phyloP scores from a whole-genome alignment of 345 rosid species.

The Gossypium longicalyx region DNA sequence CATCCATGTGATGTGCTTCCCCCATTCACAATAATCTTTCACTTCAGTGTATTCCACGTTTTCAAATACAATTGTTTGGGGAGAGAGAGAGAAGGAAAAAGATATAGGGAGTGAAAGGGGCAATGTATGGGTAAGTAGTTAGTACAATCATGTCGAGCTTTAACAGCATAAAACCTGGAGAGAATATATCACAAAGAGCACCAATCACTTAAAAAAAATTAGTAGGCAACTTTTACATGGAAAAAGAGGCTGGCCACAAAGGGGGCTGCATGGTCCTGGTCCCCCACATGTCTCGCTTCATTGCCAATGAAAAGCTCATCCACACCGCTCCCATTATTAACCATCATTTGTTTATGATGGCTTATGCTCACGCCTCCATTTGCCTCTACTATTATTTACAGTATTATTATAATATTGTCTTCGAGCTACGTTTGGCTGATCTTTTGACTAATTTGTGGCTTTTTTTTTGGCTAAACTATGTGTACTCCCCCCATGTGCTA shows the following conservation, averaged over 20 bases:
- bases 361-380: conserved; percentile 43
- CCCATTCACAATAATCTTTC: not conserved
- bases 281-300: conserved; percentile 13
- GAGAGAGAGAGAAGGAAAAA: not conserved
- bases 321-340: conserved; percentile 21
- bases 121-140: conserved; percentile 9
- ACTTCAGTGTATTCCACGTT: not conserved
- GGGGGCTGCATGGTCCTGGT: conserved; percentile 21
- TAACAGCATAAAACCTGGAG: conserved; percentile 63
- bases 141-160: conserved; percentile 45
- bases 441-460: too few relatives aligned
- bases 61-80: not conserved
- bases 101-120: not conserved
- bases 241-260: conserved; percentile 18
- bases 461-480: too few relatives aligned
- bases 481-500: too few relatives aligned
- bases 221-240: too few relatives aligned
- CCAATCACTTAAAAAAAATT: conserved; percentile 1
- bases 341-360: conserved; percentile 51
- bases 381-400: too few relatives aligned
- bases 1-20: not conserved
- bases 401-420: too few relatives aligned
- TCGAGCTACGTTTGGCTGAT: too few relatives aligned
- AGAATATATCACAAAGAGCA: conserved; percentile 23
- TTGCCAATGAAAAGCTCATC: conserved; percentile 16